These are phyloP conservation scores for Vinca minor DNA, from an alignment of 257 asterid genomes.

Conservation along the genomic window DNA sequence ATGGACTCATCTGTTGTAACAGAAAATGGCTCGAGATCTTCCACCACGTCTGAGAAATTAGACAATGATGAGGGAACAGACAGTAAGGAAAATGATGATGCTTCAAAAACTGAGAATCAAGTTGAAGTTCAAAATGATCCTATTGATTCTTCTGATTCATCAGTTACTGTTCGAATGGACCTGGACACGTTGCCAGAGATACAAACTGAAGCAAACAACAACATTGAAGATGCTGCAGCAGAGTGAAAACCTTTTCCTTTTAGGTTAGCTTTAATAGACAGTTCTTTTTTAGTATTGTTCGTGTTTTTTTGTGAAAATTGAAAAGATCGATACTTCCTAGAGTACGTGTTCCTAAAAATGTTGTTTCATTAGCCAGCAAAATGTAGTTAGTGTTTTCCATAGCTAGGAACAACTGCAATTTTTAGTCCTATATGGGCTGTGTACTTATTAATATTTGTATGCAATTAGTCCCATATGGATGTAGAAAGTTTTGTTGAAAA, in stretches of 20 bases:
- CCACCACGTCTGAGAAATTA: constrained; percentile 24
- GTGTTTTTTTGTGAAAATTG: constrained; percentile 15
- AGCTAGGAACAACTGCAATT: no score
- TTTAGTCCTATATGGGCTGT: no score
- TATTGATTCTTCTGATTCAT: constrained; percentile 52
- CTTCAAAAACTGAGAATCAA: constrained; percentile 25
- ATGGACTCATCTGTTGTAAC: constrained; percentile 19
- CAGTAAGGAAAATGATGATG: constrained; percentile 26
- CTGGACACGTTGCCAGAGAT: constrained; percentile 59
- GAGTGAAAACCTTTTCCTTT: constrained; percentile 36
- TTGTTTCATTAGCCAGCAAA: constrained; percentile 23
- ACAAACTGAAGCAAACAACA: constrained; percentile 49
- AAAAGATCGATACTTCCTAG: constrained; percentile 18
- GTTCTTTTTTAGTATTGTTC: constrained; percentile 15
- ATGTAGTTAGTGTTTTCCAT: constrained; percentile 22
- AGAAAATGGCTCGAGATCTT: constrained; percentile 24
- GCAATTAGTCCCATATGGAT: no score
- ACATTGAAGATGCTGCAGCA: constrained; percentile 56
- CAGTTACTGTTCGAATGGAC: constrained; percentile 40
- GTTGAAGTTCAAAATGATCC: constrained; percentile 46
- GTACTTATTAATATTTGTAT: no score
- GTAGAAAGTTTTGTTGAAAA: no score
- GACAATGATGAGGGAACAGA: constrained; percentile 27
- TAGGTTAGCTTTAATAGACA: constrained; percentile 6
- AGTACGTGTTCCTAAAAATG: constrained; percentile 9